A percentile compares a stretch with the other conserved stretches of the same genome.
Evolutionary conservation across 2,329 filamentous ascomycete species (phyloP).

Genomic region (Colletotrichum sp.): DNA sequence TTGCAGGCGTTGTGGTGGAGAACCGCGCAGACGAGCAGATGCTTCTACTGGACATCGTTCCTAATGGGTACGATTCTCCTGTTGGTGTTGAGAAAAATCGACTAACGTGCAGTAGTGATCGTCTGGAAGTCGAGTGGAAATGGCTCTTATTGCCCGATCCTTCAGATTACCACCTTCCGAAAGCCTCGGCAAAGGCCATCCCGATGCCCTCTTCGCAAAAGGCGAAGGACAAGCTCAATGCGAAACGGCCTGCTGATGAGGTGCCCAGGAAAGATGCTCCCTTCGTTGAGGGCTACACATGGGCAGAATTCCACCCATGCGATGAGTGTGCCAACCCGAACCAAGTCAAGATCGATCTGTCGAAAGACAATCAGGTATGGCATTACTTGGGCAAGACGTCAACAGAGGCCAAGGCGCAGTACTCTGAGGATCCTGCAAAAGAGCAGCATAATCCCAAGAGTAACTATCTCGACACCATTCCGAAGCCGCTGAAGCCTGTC

Average conservation of each 20-base stretch:
- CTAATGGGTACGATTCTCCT: constrained; percentile 71
- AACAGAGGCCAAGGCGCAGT: constrained; percentile 89
- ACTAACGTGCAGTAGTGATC: constrained; percentile 64
- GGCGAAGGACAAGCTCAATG: constrained; percentile 71
- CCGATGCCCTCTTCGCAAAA: constrained; percentile 70
- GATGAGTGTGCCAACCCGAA: constrained; percentile 57
- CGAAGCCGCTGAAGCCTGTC: constrained; percentile 50
- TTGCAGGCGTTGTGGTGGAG: constrained; percentile 86
- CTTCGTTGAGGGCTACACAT: constrained; percentile 72
- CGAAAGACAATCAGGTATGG: constrained; percentile 79
- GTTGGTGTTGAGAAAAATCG: constrained; percentile 12
- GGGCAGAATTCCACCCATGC: constrained; percentile 80
- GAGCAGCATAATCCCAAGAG: constrained; percentile 70
- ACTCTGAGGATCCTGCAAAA: constrained; percentile 75
- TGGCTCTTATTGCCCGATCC: constrained; percentile 78
- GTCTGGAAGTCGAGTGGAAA: constrained; percentile 83
- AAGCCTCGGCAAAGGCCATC: constrained; percentile 74
- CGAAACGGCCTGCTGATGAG: constrained; percentile 66
- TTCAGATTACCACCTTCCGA: constrained; percentile 73
- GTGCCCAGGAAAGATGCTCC: constrained; percentile 68
- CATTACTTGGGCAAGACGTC: constrained; percentile 86
- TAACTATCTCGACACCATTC: constrained; percentile 75
- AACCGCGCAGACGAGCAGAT: constrained; percentile 79
- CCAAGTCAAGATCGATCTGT: constrained; percentile 73
- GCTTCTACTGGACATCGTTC: constrained; percentile 81